A percentile compares a stretch with the other conserved stretches of the same genome.
Evolutionary conservation across 208 protist genomes (phyloP).

Genomic region (Crithidia acanthocephali): DNA sequence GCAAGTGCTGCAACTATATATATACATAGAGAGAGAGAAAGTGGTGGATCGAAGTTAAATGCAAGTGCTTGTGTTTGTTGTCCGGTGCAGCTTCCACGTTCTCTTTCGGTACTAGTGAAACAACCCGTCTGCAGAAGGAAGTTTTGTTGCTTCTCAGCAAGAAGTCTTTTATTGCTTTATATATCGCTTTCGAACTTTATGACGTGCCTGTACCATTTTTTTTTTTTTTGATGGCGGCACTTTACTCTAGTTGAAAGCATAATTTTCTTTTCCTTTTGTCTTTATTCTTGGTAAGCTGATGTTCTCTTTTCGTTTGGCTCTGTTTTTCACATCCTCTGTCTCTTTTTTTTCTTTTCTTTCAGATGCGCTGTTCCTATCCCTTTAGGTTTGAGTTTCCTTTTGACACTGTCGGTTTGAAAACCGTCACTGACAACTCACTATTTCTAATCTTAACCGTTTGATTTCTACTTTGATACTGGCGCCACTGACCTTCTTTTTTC

Average conservation of each 20-base stretch:
- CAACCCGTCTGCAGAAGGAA: slow-evolving; percentile 15
- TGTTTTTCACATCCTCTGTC: slow-evolving; percentile 1
- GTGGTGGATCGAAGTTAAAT: not conserved
- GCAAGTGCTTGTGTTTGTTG: not conserved
- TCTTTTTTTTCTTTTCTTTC: not conserved
- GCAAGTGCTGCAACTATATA: not conserved
- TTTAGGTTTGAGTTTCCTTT: no score
- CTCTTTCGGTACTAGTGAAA: slow-evolving; percentile 14
- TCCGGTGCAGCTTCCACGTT: not conserved
- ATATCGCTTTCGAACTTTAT: no score
- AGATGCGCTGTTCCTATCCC: not conserved
- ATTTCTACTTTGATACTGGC: not conserved
- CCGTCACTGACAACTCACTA: no score
- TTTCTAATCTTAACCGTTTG: no score
- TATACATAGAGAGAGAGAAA: not conserved
- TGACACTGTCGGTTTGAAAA: no score
- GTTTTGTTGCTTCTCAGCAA: not conserved
- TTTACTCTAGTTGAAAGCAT: not conserved
- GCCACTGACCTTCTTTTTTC: not conserved
- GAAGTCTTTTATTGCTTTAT: not conserved
- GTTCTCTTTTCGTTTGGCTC: not conserved
- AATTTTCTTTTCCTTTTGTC: not conserved
- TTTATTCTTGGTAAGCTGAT: not conserved
- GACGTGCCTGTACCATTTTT: not conserved
- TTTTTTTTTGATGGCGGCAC: not conserved